Evolutionary conservation across 345 rosid species (phyloP), one percentile per base, ranked within the genome.

Genomic region (Schrenkiella parvula): DNA sequence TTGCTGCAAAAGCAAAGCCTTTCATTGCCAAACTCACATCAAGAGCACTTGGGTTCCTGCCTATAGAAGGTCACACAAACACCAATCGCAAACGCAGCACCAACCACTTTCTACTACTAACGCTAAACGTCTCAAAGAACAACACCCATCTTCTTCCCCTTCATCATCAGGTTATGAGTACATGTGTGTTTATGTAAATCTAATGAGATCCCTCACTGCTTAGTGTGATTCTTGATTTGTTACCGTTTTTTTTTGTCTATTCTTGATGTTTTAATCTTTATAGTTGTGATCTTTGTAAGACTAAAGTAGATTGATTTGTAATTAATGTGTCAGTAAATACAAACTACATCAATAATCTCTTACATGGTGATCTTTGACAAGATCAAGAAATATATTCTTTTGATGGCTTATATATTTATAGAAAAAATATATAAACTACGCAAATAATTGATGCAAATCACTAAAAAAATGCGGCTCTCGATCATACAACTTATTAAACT

Each of bases 21-120:
- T 82, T 72, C 74, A 81, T 22, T 85, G 89, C 68, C 84, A 66
- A 79, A 85, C 92, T 66, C 92, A 87, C 70, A 74, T 85, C 58
- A 83, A 70, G 47, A 87, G 92, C 81, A 87, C 92, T 68, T 87
- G 92, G 92, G 83, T 87, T 80, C 89, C 92, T 43, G 80, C 87
- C 43, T 78, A 72, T 28, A 78, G 79, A 57, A 68, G 88, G 60
- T 75, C 80, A 28, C 82, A 61, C 1, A 71, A 23, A 60, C 78
- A 47, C 25, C 71, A 31, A 28, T 11, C 71, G n/a, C 66, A 68
- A 39, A 14, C 39, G 35, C 63, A 38, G 26, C 47, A 59, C 61
- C 55, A 55, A 55, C 19, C 59, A 10, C 56, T 56, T 61, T 23
- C 63, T 75, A 56, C 55, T 60, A 29, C 18, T 22, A 66, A 19